These are phyloP conservation scores for Metschnikowia borealis DNA, from an alignment of 805 yeast genomes.

Conservation along the genomic window DNA sequence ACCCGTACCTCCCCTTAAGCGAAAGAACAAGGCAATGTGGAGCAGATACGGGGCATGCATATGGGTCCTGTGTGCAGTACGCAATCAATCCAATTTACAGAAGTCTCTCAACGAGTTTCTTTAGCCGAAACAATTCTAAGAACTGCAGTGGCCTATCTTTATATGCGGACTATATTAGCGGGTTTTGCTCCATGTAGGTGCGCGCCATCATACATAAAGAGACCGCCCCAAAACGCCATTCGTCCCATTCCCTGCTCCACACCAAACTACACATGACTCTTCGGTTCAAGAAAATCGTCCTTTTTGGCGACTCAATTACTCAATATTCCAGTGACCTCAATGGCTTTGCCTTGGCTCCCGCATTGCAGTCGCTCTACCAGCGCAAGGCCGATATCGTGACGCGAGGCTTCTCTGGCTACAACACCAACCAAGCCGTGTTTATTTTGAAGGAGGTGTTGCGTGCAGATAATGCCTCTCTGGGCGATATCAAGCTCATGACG, in stretches of 20 bases:
- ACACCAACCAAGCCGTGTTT: slow-evolving; percentile 51
- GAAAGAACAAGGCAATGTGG: no score
- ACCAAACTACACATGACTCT: background rate
- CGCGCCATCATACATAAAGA: background rate
- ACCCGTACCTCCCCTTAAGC: no score
- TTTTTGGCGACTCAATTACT: slow-evolving; percentile 73
- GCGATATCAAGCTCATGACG: slow-evolving; percentile 42
- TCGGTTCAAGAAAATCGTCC: slow-evolving; percentile 43
- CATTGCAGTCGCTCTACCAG: slow-evolving; percentile 46
- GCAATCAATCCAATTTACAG: no score
- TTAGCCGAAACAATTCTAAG: no score
- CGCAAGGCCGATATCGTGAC: slow-evolving; percentile 65
- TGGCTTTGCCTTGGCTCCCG: slow-evolving; percentile 49
- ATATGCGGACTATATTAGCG: no score
- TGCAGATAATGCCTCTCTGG: slow-evolving; percentile 26
- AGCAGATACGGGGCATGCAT: no score
- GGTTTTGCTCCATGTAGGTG: no score
- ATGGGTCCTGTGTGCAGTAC: no score
- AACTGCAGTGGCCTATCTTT: no score
- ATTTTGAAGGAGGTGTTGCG: slow-evolving; percentile 43
- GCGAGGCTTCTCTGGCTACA: slow-evolving; percentile 79
- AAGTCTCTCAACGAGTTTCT: no score
- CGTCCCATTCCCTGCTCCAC: no score
- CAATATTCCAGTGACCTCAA: slow-evolving; percentile 45
- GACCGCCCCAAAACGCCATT: background rate